Conservation (phyloP, 2,329 filamentous ascomycete species). For the Hymenoscyphus fraxineus region DNA sequence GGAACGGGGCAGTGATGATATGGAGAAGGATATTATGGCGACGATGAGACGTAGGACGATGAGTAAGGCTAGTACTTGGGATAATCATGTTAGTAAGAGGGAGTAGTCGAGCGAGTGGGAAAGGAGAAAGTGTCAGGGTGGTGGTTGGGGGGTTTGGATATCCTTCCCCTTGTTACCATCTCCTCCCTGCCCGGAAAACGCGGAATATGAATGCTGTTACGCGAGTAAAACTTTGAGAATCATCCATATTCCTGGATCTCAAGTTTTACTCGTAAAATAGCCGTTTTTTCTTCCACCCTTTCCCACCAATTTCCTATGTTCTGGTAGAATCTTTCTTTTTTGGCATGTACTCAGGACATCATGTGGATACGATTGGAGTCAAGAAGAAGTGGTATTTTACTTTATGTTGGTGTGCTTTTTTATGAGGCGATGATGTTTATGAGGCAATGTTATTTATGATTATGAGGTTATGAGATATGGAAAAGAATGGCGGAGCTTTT, state of each 20-base stretch:
- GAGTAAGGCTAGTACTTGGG: conserved; percentile 30
- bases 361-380: background rate
- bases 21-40: conserved; percentile 31
- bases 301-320: no score
- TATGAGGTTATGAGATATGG: background rate
- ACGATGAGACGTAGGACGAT: conserved; percentile 31
- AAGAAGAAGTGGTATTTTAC: background rate
- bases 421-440: background rate
- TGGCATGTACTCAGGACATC: background rate
- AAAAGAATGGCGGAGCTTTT: no score
- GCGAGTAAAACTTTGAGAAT: background rate
- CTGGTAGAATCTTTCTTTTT: no score
- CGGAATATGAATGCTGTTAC: background rate
- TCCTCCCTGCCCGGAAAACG: background rate
- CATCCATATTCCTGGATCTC: background rate
- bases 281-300: background rate
- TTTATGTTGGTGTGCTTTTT: background rate
- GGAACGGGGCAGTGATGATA: conserved; percentile 29
- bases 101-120: background rate
- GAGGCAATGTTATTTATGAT: background rate
- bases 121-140: background rate
- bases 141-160: background rate
- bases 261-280: background rate
- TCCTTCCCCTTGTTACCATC: background rate
- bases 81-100: conserved; percentile 9